Evolutionary conservation across 2,329 filamentous ascomycete genomes (phyloP), one percentile per base, ranked within the genome.

Genomic region (Dothideomycetes sp.): DNA sequence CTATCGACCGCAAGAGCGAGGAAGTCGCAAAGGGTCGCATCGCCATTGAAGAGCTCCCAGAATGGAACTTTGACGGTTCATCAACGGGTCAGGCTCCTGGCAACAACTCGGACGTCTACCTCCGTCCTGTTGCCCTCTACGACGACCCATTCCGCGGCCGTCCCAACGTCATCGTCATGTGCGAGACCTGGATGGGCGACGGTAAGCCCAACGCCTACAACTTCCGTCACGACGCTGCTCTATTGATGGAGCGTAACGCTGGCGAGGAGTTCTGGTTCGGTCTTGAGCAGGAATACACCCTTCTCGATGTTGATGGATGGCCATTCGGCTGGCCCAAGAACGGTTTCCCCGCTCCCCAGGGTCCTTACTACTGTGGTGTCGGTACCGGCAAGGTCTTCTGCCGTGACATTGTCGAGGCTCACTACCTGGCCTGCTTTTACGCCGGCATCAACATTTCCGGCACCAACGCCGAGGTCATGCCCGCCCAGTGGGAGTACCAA

Each of bases 381-480:
- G 91, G 91, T 55, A 84, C 86, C 53, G 87, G 88, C 71, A 93
- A 91, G 75, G 91, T 96, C 58, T 91, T 93, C 68, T 89, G 88
- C 80, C 82, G 89, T 71, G 89, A 98, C 62, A 89, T 98, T 49
- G 88, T 98, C 53, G 89, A 96, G 72, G 82, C 84, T 50, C 85
- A 94, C 71, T 88, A 86, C 80, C 85, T 85, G 69, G 81, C 82
- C 51, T 94, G 78, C 74, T 63, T 96, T 65, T 94, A 86, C 64
- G 78, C 89, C 46, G 82, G 83, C 46, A 75, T 98, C 68, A 80
- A 88, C 64, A 96, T 98, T 67, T 94, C 88, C 18, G 91, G 91
- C 59, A 96, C 91, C 71, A 98, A 98, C 67, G 91, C 91, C 51
- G 91, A 98, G 76, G 91, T 98, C 59, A 94, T 95, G 84, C 84